Conservation (phyloP, 768 basidiomycete genomes). For the Rhodotorula sphaerocarpa region DNA sequence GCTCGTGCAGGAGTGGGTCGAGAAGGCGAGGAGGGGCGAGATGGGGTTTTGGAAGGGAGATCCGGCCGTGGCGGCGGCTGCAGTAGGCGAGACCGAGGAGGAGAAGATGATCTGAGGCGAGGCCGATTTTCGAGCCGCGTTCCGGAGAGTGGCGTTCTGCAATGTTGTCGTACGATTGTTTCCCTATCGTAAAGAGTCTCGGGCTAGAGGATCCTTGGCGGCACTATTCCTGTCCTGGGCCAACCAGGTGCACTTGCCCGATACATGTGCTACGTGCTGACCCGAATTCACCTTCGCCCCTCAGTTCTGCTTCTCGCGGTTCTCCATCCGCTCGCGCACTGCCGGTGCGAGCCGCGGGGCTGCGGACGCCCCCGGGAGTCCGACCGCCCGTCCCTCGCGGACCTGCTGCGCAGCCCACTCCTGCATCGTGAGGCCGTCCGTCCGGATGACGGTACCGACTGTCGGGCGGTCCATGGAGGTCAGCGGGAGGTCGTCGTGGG, state of each 20-base stretch:
- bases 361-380: not conserved
- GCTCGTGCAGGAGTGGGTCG: conserved; percentile 23
- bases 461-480: not conserved
- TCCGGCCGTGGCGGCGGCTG: not conserved
- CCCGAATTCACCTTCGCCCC: too few relatives aligned
- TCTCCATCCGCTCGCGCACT: not conserved
- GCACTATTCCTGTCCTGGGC: not conserved
- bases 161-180: not conserved
- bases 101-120: not conserved
- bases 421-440: conserved; percentile 34
- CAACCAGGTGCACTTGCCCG: too few relatives aligned
- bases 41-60: conserved; percentile 22
- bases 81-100: not conserved
- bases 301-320: not conserved
- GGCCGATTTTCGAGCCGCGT: not conserved
- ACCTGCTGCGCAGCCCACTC: conserved; percentile 33
- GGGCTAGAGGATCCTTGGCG: too few relatives aligned
- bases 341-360: not conserved
- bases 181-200: too few relatives aligned
- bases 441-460: conserved; percentile 35
- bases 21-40: conserved; percentile 5
- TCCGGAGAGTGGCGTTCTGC: not conserved
- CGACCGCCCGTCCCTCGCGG: conserved; percentile 12
- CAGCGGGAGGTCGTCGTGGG: not conserved
- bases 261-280: too few relatives aligned